Conservation (phyloP, 768 basidiomycete species). For the Boletus rubescentipes region DNA sequence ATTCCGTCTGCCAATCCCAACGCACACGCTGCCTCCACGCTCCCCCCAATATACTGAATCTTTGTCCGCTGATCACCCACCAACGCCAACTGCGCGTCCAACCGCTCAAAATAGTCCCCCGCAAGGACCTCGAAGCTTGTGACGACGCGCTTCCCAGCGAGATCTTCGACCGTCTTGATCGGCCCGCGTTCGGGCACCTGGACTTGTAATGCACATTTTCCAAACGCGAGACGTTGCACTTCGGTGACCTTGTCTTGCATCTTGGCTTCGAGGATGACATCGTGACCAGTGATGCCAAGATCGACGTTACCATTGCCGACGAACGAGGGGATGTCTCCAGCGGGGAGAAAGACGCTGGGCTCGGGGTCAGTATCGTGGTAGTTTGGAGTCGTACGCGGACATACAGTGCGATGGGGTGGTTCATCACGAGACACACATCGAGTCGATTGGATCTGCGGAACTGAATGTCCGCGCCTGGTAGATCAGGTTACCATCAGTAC, state of each 20-base stretch:
- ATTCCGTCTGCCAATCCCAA: slow-evolving; percentile 97
- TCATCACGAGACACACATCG: slow-evolving; percentile 91
- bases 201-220: slow-evolving; percentile 85
- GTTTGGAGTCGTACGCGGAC: too few species aligned
- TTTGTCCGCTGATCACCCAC: slow-evolving; percentile 61
- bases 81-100: slow-evolving; percentile 59
- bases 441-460: slow-evolving; percentile 85
- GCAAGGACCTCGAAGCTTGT: slow-evolving; percentile 94
- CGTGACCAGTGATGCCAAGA: slow-evolving; percentile 96
- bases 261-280: slow-evolving; percentile 89
- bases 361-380: too few species aligned
- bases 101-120: slow-evolving; percentile 65
- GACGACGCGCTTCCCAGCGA: slow-evolving; percentile 90
- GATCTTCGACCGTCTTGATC: slow-evolving; percentile 70
- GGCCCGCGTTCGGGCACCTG: slow-evolving; percentile 82
- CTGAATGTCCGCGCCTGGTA: slow-evolving; percentile 88
- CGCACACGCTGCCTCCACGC: slow-evolving; percentile 97
- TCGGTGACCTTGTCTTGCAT: slow-evolving; percentile 81
- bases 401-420: slow-evolving; percentile 92
- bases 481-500: not conserved
- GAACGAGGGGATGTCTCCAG: slow-evolving; percentile 96
- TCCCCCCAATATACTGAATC: slow-evolving; percentile 96
- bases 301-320: slow-evolving; percentile 97
- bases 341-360: slow-evolving; percentile 90
- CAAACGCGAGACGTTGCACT: slow-evolving; percentile 83